Percentiles rank a stretch among this genome's conserved stretches.
Evolutionary conservation across 805 yeast species (phyloP).

Genomic region (Suhomyces sp.): DNA sequence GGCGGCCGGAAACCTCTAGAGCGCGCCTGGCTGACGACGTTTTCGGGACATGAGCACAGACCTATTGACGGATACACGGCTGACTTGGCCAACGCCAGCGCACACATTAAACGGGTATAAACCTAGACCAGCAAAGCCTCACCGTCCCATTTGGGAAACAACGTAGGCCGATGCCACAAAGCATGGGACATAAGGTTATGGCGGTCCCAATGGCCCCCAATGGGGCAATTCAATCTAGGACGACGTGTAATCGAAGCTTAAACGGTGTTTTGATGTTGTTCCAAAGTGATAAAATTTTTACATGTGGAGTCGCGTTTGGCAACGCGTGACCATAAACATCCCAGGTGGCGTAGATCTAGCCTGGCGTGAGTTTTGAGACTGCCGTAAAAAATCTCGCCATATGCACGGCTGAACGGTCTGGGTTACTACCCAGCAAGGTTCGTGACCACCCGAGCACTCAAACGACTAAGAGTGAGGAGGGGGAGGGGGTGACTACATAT

Average conservation of each 20-base stretch:
- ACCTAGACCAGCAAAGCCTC: not conserved
- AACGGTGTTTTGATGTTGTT: not conserved
- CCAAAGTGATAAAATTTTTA: not conserved
- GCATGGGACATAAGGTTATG: not conserved
- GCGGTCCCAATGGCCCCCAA: not conserved
- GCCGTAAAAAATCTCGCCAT: not conserved
- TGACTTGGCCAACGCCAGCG: not conserved
- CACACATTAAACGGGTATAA: not conserved
- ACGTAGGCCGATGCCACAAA: not conserved
- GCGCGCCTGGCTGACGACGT: not conserved
- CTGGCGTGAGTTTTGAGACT: not conserved
- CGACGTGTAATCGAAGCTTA: not conserved
- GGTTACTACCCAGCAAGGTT: not conserved
- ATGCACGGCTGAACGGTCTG: not conserved
- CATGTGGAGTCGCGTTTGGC: not conserved
- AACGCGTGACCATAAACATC: not conserved
- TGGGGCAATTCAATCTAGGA: not conserved
- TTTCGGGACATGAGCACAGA: not conserved
- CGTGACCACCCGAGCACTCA: not conserved
- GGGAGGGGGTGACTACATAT: not conserved
- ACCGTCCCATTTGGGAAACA: not conserved
- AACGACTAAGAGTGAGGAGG: not conserved
- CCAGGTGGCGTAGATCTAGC: not conserved
- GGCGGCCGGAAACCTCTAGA: not conserved
- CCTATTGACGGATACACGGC: not conserved